Percentiles rank a stretch among this genome's conserved stretches.
Conservation (phyloP, 129 eudicot species). For the Centaurea solstitialis region DNA sequence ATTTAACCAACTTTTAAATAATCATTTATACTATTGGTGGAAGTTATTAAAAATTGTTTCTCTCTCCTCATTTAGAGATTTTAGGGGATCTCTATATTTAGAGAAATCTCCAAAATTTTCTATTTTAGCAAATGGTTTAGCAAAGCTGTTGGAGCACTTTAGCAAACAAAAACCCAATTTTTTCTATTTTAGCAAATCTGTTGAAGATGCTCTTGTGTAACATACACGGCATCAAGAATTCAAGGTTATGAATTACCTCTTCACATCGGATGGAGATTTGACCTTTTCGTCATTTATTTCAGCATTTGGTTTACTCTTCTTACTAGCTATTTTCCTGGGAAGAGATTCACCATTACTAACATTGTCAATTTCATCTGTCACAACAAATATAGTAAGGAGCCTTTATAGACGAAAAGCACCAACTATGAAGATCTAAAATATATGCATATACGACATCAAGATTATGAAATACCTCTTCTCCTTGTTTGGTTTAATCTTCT, state of each 20-base stretch:
- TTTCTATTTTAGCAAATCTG: too few species aligned
- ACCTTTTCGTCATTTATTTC: constrained; percentile 26
- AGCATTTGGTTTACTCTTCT: constrained; percentile 33
- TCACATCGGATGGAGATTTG: constrained; percentile 13
- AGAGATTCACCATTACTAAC: constrained; percentile 13
- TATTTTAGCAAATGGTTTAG: too few species aligned
- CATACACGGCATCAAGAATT: background rate
- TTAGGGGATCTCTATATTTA: too few species aligned
- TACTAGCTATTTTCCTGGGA: constrained; percentile 17
- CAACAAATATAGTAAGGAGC: background rate
- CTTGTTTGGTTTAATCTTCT: constrained; percentile 31
- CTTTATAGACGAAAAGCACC: background rate
- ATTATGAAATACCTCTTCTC: constrained; percentile 45
- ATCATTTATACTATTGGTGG: too few species aligned
- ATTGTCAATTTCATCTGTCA: constrained; percentile 27
- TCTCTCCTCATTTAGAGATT: too few species aligned
- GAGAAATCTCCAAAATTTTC: too few species aligned
- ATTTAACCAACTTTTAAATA: too few species aligned
- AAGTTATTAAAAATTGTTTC: too few species aligned
- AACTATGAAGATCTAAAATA: background rate
- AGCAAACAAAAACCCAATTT: too few species aligned
- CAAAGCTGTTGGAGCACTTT: too few species aligned
- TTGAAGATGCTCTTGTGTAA: too few species aligned
- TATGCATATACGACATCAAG: background rate
- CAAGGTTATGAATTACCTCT: constrained; percentile 32